Percentiles rank a stretch among this genome's conserved stretches.
phyloP scores from a whole-genome alignment of 139 green algal species.

The Asterochloris erici region DNA sequence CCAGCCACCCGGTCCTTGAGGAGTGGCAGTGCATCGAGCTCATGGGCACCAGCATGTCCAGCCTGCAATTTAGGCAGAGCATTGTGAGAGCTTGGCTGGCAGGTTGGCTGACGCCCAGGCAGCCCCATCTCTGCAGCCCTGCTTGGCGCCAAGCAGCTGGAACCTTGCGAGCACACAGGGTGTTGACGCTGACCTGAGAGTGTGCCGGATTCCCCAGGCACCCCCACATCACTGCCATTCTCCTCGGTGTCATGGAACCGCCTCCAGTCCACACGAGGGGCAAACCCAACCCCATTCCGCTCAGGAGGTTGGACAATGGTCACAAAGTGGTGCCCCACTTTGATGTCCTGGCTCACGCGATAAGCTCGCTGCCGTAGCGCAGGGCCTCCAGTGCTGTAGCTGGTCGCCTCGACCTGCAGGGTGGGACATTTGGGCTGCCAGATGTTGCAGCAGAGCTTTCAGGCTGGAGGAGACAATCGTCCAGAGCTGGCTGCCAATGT shows the following conservation, averaged over 20 bases:
- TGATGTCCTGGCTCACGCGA: constrained; percentile 39
- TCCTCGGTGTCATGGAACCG: constrained; percentile 21
- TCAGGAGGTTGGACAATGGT: constrained; percentile 42
- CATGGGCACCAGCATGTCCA: too few species aligned
- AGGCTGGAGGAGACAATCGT: too few species aligned
- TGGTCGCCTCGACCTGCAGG: constrained; percentile 42
- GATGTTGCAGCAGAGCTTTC: not conserved
- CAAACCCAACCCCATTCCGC: constrained; percentile 9
- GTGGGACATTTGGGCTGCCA: not conserved
- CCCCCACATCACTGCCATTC: constrained; percentile 4
- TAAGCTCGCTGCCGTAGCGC: constrained; percentile 45
- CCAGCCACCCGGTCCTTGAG: too few species aligned
- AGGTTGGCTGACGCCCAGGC: not conserved
- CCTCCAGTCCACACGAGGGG: constrained; percentile 25
- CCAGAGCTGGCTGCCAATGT: not conserved
- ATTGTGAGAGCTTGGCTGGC: not conserved
- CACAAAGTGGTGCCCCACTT: constrained; percentile 32
- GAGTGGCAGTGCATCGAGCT: too few species aligned
- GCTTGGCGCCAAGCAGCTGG: not conserved
- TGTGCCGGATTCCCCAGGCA: not conserved
- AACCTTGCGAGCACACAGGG: not conserved
- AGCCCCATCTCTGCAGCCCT: not conserved
- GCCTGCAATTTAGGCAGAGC: not conserved
- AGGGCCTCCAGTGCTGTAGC: constrained; percentile 35
- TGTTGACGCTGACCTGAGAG: not conserved